A percentile compares a stretch with the other conserved stretches of the same genome.
These are phyloP conservation scores for Thuidium tamariscinum DNA, from an alignment of 225 moss, liverwort and hornwort species.

Conservation along the genomic window DNA sequence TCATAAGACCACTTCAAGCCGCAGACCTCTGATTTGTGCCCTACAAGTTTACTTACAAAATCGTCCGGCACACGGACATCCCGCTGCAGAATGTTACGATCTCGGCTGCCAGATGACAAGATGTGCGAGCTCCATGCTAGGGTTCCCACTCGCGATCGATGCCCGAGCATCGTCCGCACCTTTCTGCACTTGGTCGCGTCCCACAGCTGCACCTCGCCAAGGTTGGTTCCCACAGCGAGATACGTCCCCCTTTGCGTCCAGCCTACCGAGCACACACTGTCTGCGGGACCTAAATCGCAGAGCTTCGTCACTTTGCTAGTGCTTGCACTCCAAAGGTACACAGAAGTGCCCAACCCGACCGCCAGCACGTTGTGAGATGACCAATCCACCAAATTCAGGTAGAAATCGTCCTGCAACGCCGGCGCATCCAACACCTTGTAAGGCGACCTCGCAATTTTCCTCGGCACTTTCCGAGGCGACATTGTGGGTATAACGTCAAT, in stretches of 20 bases:
- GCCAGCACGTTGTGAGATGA: conserved; percentile 97
- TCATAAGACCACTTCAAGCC: conserved; percentile 96
- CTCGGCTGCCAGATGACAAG: conserved; percentile 85
- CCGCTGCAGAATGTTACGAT: conserved; percentile 84
- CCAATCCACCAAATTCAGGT: conserved; percentile 95
- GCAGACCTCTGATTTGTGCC: conserved; percentile 94
- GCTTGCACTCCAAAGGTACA: conserved; percentile 93
- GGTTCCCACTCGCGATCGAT: conserved; percentile 80
- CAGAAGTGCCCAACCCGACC: conserved; percentile 85
- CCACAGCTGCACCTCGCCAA: conserved; percentile 94
- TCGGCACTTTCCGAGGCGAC: conserved; percentile 73
- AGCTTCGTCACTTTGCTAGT: conserved; percentile 93
- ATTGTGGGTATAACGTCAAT: too few species aligned
- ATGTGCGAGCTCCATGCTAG: conserved; percentile 90
- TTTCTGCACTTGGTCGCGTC: conserved; percentile 78
- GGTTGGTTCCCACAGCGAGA: conserved; percentile 79
- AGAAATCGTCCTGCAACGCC: conserved; percentile 92
- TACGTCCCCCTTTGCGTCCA: conserved; percentile 94
- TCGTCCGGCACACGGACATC: conserved; percentile 78
- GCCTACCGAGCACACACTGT: conserved; percentile 80
- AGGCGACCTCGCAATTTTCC: conserved; percentile 86
- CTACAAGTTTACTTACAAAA: conserved; percentile 74
- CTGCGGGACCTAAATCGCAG: conserved; percentile 69
- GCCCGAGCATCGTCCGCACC: conserved; percentile 78
- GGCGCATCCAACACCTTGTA: conserved; percentile 98